Percentiles rank a stretch among this genome's conserved stretches.
Evolutionary conservation across 495 filamentous ascomycete species (phyloP).

Genomic region (Tricharina praecox): DNA sequence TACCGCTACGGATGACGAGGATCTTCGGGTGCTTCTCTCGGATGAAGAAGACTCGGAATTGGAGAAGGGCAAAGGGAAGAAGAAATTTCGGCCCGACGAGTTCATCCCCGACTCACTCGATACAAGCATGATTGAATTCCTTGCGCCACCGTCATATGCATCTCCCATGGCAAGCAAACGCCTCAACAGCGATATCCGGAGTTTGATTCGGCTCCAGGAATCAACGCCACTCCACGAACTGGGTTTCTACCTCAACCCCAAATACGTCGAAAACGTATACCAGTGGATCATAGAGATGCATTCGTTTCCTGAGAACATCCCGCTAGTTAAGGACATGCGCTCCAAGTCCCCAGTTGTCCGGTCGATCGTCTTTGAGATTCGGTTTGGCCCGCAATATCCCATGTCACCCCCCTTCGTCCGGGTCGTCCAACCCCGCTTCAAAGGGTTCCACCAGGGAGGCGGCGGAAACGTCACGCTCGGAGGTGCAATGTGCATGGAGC

Average conservation of each 20-base stretch:
- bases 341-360: constrained; percentile 30
- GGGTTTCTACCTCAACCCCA: constrained; percentile 59
- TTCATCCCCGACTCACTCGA: constrained; percentile 52
- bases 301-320: constrained; percentile 52
- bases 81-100: constrained; percentile 23
- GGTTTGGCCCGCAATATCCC: constrained; percentile 58
- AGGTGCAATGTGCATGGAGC: constrained; percentile 81
- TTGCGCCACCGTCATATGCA: constrained; percentile 54
- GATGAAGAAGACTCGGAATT: constrained; percentile 10
- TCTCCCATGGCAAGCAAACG: constrained; percentile 42
- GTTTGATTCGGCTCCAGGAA: constrained; percentile 46
- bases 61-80: not conserved
- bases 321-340: constrained; percentile 63
- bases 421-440: constrained; percentile 65
- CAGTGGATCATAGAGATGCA: constrained; percentile 92
- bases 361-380: constrained; percentile 64
- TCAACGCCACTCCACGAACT: constrained; percentile 47
- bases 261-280: constrained; percentile 51
- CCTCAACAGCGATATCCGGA: constrained; percentile 45
- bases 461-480: constrained; percentile 82
- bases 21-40: constrained; percentile 24
- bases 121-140: constrained; percentile 36
- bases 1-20: constrained; percentile 23
- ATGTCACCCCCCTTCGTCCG: constrained; percentile 72
- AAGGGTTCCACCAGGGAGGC: constrained; percentile 51